Percentiles rank a stretch among this genome's conserved stretches.
These are phyloP conservation scores for Acanthamoeba healyi DNA, from an alignment of 208 protist species.

Conservation along the genomic window DNA sequence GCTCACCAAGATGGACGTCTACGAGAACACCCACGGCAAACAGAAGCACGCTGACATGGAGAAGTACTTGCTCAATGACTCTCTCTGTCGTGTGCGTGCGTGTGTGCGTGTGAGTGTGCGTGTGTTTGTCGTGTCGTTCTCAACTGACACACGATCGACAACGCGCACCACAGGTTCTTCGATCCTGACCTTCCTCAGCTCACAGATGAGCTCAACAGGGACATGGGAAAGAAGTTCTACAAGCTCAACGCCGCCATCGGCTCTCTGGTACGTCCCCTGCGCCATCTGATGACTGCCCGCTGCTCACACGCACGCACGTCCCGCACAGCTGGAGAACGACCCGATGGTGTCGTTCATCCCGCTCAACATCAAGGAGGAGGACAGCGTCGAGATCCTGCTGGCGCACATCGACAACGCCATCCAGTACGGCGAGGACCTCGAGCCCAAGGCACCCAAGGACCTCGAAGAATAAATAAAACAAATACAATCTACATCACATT, in stretches of 20 bases:
- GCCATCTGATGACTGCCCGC: background rate
- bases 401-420: constrained; percentile 89
- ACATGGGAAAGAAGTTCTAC: constrained; percentile 76
- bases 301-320: background rate
- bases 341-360: constrained; percentile 95
- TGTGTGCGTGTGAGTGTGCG: no score
- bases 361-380: constrained; percentile 89
- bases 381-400: constrained; percentile 85
- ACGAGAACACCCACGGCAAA: constrained; percentile 84
- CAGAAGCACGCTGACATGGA: constrained; percentile 5
- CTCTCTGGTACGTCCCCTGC: constrained; percentile 89
- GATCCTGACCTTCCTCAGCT: constrained; percentile 60
- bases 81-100: background rate
- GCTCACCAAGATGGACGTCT: constrained; percentile 97
- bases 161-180: constrained; percentile 92
- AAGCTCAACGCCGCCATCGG: constrained; percentile 92
- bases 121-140: constrained; percentile 83
- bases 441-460: background rate
- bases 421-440: constrained; percentile 78
- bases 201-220: background rate
- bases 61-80: constrained; percentile 8
- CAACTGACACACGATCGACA: background rate
- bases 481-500: no score
- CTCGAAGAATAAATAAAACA: background rate
- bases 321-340: constrained; percentile 93